phyloP scores from a whole-genome alignment of 2,329 filamentous ascomycete genomes.

The Hirsutella thompsonii region DNA sequence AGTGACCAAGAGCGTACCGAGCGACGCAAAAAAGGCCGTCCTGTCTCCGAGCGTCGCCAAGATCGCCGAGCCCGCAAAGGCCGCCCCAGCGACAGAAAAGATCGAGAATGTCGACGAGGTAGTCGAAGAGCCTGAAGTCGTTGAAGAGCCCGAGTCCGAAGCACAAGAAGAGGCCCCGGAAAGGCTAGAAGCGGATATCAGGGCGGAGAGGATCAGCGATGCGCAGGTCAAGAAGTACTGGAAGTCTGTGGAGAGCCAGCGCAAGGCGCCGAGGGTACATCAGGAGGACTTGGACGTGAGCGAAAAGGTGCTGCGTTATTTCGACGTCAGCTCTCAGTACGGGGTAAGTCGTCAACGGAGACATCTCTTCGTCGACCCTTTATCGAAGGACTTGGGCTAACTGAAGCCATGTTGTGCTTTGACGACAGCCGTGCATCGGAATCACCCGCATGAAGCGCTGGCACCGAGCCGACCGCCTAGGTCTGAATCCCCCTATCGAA shows the following conservation, averaged over 20 bases:
- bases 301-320: constrained; percentile 84
- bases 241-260: constrained; percentile 54
- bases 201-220: constrained; percentile 53
- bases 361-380: not conserved
- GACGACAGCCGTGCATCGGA: constrained; percentile 77
- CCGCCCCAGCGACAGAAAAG: constrained; percentile 9
- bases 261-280: constrained; percentile 61
- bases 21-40: constrained; percentile 32
- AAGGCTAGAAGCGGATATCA: constrained; percentile 38
- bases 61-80: constrained; percentile 15
- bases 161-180: constrained; percentile 16
- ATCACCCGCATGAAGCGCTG: constrained; percentile 72
- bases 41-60: constrained; percentile 20
- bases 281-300: constrained; percentile 57
- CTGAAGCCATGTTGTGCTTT: no score
- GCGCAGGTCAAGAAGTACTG: constrained; percentile 67
- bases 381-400: no score
- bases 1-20: constrained; percentile 40
- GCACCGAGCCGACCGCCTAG: constrained; percentile 72
- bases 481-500: constrained; percentile 78
- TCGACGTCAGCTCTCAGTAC: constrained; percentile 83
- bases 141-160: constrained; percentile 2
- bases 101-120: constrained; percentile 11
- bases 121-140: constrained; percentile 9
- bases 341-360: constrained; percentile 52